Conservation (phyloP, 805 yeast genomes). For the Lipomyces spencermartinsiae region DNA sequence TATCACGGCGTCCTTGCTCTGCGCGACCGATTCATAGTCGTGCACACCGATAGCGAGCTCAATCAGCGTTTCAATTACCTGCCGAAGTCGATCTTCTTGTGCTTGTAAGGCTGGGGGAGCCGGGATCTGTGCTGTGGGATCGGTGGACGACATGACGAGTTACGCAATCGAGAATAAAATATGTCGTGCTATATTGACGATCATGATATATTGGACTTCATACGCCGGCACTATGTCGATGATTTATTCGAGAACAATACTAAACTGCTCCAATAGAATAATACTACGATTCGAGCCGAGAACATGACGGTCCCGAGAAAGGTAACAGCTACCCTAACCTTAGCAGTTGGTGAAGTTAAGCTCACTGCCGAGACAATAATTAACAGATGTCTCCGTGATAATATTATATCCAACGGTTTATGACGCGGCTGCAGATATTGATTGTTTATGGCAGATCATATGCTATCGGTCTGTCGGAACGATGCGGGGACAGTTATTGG, state of each 20-base stretch:
- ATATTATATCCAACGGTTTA: no score
- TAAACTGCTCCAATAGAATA: no score
- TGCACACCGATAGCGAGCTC: constrained; percentile 92
- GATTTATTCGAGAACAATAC: no score
- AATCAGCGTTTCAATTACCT: constrained; percentile 76
- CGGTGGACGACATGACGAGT: constrained; percentile 19
- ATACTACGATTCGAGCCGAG: no score
- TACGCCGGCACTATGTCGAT: neutral
- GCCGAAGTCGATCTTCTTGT: constrained; percentile 51
- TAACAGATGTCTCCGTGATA: no score
- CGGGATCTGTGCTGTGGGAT: constrained; percentile 20
- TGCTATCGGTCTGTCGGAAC: no score
- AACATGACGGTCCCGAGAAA: no score
- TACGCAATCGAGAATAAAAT: neutral
- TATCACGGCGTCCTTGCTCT: constrained; percentile 66
- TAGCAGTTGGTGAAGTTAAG: no score
- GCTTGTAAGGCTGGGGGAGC: constrained; percentile 27
- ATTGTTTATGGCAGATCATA: no score
- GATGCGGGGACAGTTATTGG: no score
- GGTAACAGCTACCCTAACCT: neutral
- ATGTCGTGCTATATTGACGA: neutral
- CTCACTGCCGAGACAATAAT: no score
- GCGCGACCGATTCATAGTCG: constrained; percentile 89
- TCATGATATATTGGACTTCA: neutral
- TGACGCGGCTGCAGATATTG: no score